Evolutionary conservation across 768 basidiomycete genomes (phyloP).

Genomic region (Boletus reticulatus): DNA sequence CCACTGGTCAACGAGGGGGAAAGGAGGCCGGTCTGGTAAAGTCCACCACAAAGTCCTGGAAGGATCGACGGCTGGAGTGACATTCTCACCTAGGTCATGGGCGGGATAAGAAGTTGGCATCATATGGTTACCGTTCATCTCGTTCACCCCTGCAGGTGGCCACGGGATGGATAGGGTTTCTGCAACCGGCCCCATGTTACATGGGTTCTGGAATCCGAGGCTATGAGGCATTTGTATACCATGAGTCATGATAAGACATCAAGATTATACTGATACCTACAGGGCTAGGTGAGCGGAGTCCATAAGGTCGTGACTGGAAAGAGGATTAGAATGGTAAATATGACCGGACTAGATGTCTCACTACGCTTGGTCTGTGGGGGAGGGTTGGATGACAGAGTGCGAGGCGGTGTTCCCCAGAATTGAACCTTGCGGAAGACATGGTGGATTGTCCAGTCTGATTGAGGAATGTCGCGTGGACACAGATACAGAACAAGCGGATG

Average conservation of each 20-base stretch:
- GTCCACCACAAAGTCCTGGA: not conserved
- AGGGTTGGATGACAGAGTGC: not conserved
- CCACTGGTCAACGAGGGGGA: not conserved
- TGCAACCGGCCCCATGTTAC: not conserved
- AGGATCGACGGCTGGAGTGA: not conserved
- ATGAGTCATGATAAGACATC: too few species aligned
- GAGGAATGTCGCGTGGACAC: too few species aligned
- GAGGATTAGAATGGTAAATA: not conserved
- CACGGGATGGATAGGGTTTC: not conserved
- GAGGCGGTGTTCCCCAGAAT: not conserved
- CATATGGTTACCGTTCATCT: not conserved
- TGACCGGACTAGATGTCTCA: not conserved
- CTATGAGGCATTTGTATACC: too few species aligned
- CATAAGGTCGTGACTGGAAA: not conserved
- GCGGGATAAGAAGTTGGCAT: not conserved
- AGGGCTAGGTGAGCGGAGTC: too few species aligned
- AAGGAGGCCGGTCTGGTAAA: not conserved
- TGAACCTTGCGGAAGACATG: too few species aligned
- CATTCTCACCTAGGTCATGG: not conserved
- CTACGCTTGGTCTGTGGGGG: not conserved
- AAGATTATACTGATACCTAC: too few species aligned
- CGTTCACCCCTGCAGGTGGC: too few species aligned
- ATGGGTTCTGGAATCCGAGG: not conserved
- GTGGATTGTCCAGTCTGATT: too few species aligned
- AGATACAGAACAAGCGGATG: too few species aligned